Percentiles rank a stretch among this genome's conserved stretches.
These are phyloP conservation scores for Cyclotella baltica DNA, from an alignment of 108 stramenopile species.

Conservation along the genomic window DNA sequence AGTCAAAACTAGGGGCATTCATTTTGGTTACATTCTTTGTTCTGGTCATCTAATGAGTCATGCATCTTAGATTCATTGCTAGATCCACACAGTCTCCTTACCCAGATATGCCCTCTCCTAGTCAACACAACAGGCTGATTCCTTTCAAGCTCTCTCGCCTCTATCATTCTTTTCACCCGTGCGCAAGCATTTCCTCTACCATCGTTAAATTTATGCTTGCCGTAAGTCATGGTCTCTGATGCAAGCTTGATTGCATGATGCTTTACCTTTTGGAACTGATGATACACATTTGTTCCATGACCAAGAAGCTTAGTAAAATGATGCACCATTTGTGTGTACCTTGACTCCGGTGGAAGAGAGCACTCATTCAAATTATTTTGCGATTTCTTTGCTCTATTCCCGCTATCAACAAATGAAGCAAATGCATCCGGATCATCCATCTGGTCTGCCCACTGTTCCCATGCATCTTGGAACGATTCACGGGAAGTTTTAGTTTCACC, in stretches of 20 bases:
- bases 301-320: conserved; percentile 22
- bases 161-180: conserved; percentile 40
- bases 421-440: conserved; percentile 30
- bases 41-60: background rate
- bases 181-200: conserved; percentile 39
- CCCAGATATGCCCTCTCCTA: conserved; percentile 48
- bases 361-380: background rate
- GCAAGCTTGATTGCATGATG: conserved; percentile 3
- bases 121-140: conserved; percentile 47
- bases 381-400: conserved; percentile 9
- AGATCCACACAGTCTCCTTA: conserved; percentile 45
- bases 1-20: background rate
- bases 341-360: conserved; percentile 45
- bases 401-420: conserved; percentile 21
- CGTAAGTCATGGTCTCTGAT: conserved; percentile 7
- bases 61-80: background rate
- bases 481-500: conserved; percentile 11
- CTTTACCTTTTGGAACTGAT: conserved; percentile 33
- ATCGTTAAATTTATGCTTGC: conserved; percentile 25
- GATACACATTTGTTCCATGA: conserved; percentile 17
- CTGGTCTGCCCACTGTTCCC: conserved; percentile 39
- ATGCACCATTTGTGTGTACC: conserved; percentile 38
- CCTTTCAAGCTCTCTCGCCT: conserved; percentile 45
- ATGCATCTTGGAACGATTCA: conserved; percentile 49
- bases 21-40: background rate